A percentile compares a stretch with the other conserved stretches of the same genome.
phyloP scores from a whole-genome alignment of 192 early-diverging fungal species.

The Phycomyces blakesleeanus region DNA sequence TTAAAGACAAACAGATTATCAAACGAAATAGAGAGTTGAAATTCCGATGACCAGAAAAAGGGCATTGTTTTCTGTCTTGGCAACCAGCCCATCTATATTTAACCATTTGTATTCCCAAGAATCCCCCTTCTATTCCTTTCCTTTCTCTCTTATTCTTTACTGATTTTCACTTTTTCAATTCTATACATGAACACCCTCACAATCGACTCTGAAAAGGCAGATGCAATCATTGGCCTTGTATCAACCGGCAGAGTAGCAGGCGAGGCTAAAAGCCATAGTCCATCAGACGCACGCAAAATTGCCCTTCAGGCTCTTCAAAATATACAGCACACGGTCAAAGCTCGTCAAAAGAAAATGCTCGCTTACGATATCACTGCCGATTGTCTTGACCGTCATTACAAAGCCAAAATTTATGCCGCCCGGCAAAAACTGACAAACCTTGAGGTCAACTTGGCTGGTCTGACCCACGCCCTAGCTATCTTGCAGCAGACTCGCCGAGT shows the following conservation, averaged over 20 bases:
- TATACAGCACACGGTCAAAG: not conserved
- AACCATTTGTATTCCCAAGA: no score
- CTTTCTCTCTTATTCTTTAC: no score
- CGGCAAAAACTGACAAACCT: not conserved
- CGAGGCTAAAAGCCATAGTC: not conserved
- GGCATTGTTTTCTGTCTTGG: no score
- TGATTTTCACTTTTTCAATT: no score
- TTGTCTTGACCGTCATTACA: not conserved
- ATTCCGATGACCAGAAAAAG: no score
- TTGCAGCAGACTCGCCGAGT: constrained; percentile 1
- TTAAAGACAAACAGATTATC: no score
- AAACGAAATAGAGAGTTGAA: no score
- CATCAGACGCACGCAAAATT: not conserved
- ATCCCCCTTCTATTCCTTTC: no score
- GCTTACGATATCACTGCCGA: not conserved
- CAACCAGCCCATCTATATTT: no score
- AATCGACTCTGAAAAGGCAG: not conserved
- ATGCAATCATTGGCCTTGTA: not conserved
- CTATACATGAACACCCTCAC: no score
- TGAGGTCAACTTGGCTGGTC: not conserved
- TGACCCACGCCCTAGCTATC: not conserved
- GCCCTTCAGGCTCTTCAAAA: not conserved
- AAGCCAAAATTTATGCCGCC: not conserved
- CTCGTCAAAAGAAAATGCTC: not conserved
- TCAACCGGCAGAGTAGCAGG: not conserved